Evolutionary conservation across 768 basidiomycete genomes (phyloP).

Genomic region (Mycena albidolilacea): DNA sequence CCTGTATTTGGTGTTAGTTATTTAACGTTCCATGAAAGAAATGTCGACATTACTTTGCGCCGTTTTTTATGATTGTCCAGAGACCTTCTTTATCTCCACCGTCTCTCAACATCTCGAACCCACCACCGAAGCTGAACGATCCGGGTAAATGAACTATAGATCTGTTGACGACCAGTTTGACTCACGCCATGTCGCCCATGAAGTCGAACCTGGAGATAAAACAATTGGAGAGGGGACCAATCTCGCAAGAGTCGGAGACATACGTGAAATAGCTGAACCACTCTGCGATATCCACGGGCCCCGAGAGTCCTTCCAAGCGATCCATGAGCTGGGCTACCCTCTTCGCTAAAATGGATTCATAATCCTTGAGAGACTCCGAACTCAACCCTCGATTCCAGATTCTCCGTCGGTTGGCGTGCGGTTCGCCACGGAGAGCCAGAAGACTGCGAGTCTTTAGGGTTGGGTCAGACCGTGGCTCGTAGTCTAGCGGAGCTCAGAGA

Average conservation of each 20-base stretch:
- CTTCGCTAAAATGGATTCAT: conserved; percentile 55
- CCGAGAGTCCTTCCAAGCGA: conserved; percentile 42
- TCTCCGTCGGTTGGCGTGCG: conserved; percentile 59
- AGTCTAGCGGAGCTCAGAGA: conserved; percentile 9
- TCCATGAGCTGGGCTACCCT: conserved; percentile 59
- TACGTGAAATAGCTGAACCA: conserved; percentile 60
- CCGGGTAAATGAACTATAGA: not conserved
- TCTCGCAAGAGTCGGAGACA: conserved; percentile 28
- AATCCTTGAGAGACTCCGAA: conserved; percentile 60
- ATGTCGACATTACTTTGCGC: conserved; percentile 53
- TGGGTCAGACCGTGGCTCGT: conserved; percentile 26
- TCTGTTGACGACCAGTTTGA: conserved; percentile 32
- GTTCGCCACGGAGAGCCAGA: conserved; percentile 27
- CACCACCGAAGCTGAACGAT: conserved; percentile 41
- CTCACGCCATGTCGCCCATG: conserved; percentile 58
- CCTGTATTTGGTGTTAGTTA: conserved; percentile 6
- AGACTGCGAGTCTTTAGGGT: conserved; percentile 19
- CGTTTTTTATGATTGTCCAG: conserved; percentile 61
- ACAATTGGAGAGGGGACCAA: not conserved
- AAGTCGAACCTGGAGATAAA: conserved; percentile 51
- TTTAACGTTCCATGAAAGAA: too few species aligned
- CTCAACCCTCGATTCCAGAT: conserved; percentile 68
- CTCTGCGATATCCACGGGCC: conserved; percentile 47
- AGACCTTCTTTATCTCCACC: conserved; percentile 60
- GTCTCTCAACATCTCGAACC: conserved; percentile 53